These are phyloP conservation scores for Xylaria castorea DNA, from an alignment of 495 filamentous ascomycete species.

Conservation along the genomic window DNA sequence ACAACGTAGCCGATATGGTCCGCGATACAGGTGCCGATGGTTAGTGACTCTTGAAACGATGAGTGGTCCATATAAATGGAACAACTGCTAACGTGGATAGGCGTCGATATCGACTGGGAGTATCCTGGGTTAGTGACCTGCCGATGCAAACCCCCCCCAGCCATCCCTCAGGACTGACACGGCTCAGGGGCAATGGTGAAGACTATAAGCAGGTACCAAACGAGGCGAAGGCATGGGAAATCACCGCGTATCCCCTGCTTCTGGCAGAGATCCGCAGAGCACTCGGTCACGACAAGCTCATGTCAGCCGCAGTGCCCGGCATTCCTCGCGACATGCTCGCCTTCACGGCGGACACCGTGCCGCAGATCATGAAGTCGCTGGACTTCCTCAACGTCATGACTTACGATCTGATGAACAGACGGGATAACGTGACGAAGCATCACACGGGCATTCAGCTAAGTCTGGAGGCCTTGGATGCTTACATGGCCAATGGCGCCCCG, in stretches of 20 bases:
- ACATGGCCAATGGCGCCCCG: conserved; percentile 63
- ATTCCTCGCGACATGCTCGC: conserved; percentile 74
- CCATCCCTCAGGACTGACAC: conserved; percentile 8
- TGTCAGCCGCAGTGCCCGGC: conserved; percentile 76
- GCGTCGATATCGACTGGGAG: conserved; percentile 80
- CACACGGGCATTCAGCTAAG: conserved; percentile 66
- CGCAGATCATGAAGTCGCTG: conserved; percentile 66
- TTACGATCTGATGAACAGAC: conserved; percentile 81
- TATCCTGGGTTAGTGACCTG: conserved; percentile 64
- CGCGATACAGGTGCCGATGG: conserved; percentile 67
- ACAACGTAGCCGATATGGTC: conserved; percentile 70
- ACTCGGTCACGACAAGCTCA: conserved; percentile 64
- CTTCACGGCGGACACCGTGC: conserved; percentile 68
- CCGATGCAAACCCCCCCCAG: neutral
- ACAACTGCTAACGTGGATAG: conserved; percentile 31
- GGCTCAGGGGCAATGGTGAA: conserved; percentile 71
- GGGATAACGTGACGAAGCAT: conserved; percentile 71
- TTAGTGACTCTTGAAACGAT: conserved; percentile 20
- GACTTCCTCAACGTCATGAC: conserved; percentile 83
- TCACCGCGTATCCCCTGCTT: conserved; percentile 68
- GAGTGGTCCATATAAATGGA: neutral
- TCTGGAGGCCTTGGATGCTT: conserved; percentile 63
- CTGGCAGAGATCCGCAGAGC: conserved; percentile 64
- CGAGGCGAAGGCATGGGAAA: conserved; percentile 63
- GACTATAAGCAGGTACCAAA: conserved; percentile 78